These are phyloP conservation scores for Paramecium bursaria DNA, from an alignment of 73 alveolate species.

Conservation along the genomic window DNA sequence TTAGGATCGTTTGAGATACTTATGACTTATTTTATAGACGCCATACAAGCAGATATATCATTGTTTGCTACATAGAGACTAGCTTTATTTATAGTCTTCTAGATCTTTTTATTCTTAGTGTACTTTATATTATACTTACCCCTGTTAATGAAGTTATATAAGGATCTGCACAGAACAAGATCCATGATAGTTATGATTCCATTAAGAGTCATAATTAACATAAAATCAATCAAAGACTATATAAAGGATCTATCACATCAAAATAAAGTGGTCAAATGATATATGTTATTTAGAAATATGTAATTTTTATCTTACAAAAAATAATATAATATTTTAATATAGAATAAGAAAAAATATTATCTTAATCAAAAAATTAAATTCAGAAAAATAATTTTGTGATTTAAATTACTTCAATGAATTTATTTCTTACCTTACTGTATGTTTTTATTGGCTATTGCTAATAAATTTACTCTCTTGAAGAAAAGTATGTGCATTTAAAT, in stretches of 20 bases:
- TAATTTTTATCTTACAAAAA: too few relatives aligned
- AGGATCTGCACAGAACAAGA: conserved; percentile 28
- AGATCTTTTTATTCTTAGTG: not conserved
- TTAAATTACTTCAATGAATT: too few relatives aligned
- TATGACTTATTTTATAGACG: conserved; percentile 1
- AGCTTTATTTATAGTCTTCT: conserved; percentile 24
- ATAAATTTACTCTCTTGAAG: too few relatives aligned
- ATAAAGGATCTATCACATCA: conserved; percentile 16
- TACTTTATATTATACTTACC: conserved; percentile 32
- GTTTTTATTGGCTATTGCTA: too few relatives aligned
- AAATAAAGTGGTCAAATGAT: conserved; percentile 14
- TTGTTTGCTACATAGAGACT: conserved; percentile 27
- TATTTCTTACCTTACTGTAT: too few relatives aligned
- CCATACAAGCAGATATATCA: conserved; percentile 5
- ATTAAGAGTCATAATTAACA: not conserved
- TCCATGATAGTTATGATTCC: conserved; percentile 51
- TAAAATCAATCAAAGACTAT: conserved; percentile 35
- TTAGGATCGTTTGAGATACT: conserved; percentile 11
- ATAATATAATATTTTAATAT: too few relatives aligned
- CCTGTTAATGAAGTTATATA: not conserved
- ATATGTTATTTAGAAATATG: too few relatives aligned
- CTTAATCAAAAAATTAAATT: too few relatives aligned
- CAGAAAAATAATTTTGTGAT: too few relatives aligned
- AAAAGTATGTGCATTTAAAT: too few relatives aligned
- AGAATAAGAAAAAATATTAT: too few relatives aligned